Evolutionary conservation across 257 asterid species (phyloP).

Genomic region (Ophiorrhiza pumila): DNA sequence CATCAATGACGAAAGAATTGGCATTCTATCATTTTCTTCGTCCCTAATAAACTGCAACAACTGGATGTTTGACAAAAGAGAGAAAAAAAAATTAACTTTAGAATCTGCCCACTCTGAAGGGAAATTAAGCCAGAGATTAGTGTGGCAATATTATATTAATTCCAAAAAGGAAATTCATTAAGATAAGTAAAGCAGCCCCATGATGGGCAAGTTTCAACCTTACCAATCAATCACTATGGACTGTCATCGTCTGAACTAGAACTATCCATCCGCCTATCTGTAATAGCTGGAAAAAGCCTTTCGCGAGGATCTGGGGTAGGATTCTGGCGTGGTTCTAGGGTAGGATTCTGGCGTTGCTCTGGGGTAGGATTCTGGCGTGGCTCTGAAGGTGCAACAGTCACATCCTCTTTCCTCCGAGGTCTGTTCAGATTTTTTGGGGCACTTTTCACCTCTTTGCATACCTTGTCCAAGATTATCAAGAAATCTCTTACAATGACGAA

Average conservation of each 20-base stretch:
- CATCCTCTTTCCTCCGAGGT: slow-evolving; percentile 32
- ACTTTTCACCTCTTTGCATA: slow-evolving; percentile 65
- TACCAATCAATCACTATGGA: slow-evolving; percentile 6
- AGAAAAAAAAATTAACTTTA: not conserved
- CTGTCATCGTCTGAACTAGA: slow-evolving; percentile 68
- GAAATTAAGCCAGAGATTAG: not conserved
- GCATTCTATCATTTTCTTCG: not conserved
- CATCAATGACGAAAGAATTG: not conserved
- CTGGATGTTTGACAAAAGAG: not conserved
- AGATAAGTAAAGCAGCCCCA: not conserved
- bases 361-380: slow-evolving; percentile 23
- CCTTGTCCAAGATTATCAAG: slow-evolving; percentile 65
- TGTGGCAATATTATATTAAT: not conserved
- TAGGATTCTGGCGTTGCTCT: slow-evolving; percentile 26
- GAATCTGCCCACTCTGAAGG: not conserved
- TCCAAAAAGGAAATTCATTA: no score
- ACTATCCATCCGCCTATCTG: slow-evolving; percentile 54
- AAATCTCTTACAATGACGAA: slow-evolving; percentile 75
- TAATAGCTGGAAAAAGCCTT: slow-evolving; percentile 55
- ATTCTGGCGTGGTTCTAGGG: slow-evolving; percentile 27
- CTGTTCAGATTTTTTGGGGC: slow-evolving; percentile 29
- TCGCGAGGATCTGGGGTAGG: slow-evolving; percentile 38
- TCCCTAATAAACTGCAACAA: not conserved
- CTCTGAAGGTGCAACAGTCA: slow-evolving; percentile 25
- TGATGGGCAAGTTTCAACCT: not conserved